Conservation (phyloP, 2,329 filamentous ascomycete genomes). For the Penicillium aurantiogriseum region DNA sequence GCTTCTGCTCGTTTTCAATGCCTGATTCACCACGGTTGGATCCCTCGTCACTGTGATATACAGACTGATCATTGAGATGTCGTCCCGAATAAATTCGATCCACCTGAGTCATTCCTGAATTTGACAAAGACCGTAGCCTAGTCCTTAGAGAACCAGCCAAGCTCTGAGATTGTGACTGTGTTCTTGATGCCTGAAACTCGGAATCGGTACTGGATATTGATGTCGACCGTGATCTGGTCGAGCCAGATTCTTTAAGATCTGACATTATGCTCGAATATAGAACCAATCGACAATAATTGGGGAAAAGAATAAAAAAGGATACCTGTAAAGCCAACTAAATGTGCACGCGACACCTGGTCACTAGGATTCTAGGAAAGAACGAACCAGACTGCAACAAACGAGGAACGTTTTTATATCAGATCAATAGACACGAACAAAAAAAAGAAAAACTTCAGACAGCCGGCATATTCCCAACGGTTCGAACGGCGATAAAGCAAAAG, state of each 20-base stretch:
- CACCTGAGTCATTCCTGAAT: slow-evolving; percentile 15
- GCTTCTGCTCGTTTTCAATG: slow-evolving; percentile 11
- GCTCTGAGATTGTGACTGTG: slow-evolving; percentile 3
- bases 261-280: slow-evolving; percentile 11
- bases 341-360: background rate
- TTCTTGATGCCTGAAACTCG: slow-evolving; percentile 7
- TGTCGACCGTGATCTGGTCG: slow-evolving; percentile 14
- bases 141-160: slow-evolving; percentile 5
- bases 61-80: slow-evolving; percentile 36
- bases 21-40: slow-evolving; percentile 9
- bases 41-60: slow-evolving; percentile 30
- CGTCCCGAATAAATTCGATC: slow-evolving; percentile 31
- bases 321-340: background rate
- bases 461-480: background rate
- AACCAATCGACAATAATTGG: background rate
- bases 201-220: slow-evolving; percentile 19
- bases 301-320: background rate
- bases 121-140: slow-evolving; percentile 19
- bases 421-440: background rate
- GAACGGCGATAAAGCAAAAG: slow-evolving; percentile 3
- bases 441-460: background rate
- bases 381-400: background rate
- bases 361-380: background rate
- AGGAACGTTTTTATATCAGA: slow-evolving; percentile 1
- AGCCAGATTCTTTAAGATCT: slow-evolving; percentile 2